Percentiles rank a stretch among this genome's conserved stretches.
Evolutionary conservation across 2,329 filamentous ascomycete genomes (phyloP).

Genomic region (Fusarium chuoi): DNA sequence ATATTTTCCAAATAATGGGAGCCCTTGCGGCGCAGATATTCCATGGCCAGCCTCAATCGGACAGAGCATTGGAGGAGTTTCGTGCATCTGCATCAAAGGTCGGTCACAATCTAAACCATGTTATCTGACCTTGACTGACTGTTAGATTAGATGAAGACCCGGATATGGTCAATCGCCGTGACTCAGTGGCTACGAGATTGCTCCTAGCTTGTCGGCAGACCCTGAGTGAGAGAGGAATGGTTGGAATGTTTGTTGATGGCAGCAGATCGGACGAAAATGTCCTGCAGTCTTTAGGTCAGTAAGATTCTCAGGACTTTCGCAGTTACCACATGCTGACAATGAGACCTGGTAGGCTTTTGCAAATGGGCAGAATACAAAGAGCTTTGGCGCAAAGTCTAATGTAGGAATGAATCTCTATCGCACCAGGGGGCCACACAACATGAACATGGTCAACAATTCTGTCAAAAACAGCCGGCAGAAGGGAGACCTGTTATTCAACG

Average conservation of each 20-base stretch:
- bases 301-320: not conserved
- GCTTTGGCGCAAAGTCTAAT: constrained; percentile 58
- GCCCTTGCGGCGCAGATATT: constrained; percentile 60
- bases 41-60: constrained; percentile 66
- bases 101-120: constrained; percentile 41
- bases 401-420: constrained; percentile 24
- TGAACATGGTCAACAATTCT: not conserved
- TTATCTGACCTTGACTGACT: constrained; percentile 19
- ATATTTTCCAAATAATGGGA: constrained; percentile 60
- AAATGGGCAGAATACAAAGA: constrained; percentile 69
- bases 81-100: constrained; percentile 70
- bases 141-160: constrained; percentile 55
- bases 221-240: constrained; percentile 62
- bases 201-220: constrained; percentile 62
- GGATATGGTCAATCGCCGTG: constrained; percentile 55
- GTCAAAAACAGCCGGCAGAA: not conserved
- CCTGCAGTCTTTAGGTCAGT: constrained; percentile 63
- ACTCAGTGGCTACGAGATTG: constrained; percentile 63
- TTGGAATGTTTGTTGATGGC: constrained; percentile 65
- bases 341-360: constrained; percentile 58
- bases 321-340: constrained; percentile 6
- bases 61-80: constrained; percentile 64
- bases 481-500: not conserved
- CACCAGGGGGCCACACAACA: not conserved
- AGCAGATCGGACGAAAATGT: constrained; percentile 61